Evolutionary conservation across 306 rosid species (phyloP), one percentile per base, ranked within the genome.

Genomic region (Begonia peltatifolia): DNA sequence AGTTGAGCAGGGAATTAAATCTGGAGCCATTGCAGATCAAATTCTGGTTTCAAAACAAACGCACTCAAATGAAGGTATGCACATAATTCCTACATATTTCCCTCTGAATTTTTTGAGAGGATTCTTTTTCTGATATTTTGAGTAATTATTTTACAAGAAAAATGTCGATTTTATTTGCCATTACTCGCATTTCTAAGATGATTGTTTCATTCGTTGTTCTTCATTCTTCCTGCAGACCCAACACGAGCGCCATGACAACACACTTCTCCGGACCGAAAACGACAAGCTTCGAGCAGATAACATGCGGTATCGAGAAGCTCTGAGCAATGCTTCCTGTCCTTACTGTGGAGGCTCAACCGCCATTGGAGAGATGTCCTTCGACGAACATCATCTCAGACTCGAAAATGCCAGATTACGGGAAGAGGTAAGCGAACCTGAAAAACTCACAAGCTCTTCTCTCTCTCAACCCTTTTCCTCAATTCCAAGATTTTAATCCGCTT

Each of bases 21-120:
- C 60, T 90, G 57, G 94, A 90, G 68, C 85, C 95, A 22, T 61
- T 83, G 63, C 97, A 89, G 76, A 71, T 83, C 50, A 90, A 90
- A 63, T 90, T 90, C 56, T 90, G 97, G 97, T 90, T 90, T 68
- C 97, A 90, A 71, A 90, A 90, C 63, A 86, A 83, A 55, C 75
- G 99, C 43, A 90, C 99, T 14, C 87, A 83, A 58, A 67, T 83
- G 77, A 90, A 85, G 92, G 97, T 82, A 55, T 6, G 0, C 6
- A 57, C 15, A 16, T 3, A 9, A 23, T 5, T 25, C 6, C 35
- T 25, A 6, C 2, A 25, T 25, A 25, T 25, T 25, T 25, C 35
- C 35, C 35, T 25, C 35, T 6, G 6, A 25, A 6, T 25, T 25
- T 6, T 25, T 25, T 17, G 18, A 25, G 15, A 6, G 6, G 7